These are phyloP conservation scores for Isatis tinctoria DNA, from an alignment of 345 rosid genomes.

Conservation along the genomic window DNA sequence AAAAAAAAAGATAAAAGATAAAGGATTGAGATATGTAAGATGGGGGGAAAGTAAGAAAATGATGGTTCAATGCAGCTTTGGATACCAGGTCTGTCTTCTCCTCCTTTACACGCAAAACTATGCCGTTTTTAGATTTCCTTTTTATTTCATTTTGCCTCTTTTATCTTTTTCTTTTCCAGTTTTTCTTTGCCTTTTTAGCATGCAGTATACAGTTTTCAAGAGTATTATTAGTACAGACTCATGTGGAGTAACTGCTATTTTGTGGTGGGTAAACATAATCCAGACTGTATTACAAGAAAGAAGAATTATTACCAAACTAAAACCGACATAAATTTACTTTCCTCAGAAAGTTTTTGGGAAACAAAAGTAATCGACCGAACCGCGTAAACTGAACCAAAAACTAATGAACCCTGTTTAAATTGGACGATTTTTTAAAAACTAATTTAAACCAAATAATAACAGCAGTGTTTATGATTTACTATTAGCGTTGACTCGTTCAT, in stretches of 20 bases:
- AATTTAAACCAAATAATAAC: neutral
- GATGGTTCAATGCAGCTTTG: conserved; percentile 22
- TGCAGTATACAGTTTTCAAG: neutral
- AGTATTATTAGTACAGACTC: neutral
- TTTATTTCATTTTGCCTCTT: conserved; percentile 7
- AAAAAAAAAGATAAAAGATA: neutral
- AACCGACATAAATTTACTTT: neutral
- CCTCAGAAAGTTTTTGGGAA: neutral
- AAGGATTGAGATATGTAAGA: neutral
- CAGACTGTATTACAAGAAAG: neutral
- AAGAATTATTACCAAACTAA: neutral
- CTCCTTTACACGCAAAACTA: conserved; percentile 31
- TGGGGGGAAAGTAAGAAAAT: neutral
- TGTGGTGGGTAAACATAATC: neutral
- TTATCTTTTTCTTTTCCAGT: conserved; percentile 18
- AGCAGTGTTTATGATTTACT: neutral
- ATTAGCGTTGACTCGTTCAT: neutral
- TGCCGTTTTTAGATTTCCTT: conserved; percentile 19
- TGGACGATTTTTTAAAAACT: neutral
- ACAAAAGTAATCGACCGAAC: neutral
- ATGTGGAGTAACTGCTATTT: neutral
- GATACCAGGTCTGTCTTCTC: conserved; percentile 28
- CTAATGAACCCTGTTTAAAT: neutral
- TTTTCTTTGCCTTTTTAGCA: conserved; percentile 1
- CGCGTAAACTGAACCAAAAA: neutral